Conservation (phyloP, 345 rosid genomes). For the Dimocarpus longan region DNA sequence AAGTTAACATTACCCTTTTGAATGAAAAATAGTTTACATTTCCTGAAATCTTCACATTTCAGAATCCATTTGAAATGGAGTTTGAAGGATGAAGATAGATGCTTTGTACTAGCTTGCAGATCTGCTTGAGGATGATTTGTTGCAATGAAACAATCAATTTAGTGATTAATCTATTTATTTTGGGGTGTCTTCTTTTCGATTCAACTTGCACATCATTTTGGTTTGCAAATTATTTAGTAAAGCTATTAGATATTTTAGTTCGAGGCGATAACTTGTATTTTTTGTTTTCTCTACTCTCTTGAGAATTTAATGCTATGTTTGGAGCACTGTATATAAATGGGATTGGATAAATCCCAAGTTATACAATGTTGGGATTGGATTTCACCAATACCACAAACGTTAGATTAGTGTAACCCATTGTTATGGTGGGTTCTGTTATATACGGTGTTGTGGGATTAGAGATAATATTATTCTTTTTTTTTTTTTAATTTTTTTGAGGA, state of each 20-base stretch:
- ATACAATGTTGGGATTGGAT: no score
- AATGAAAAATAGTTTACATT: background rate
- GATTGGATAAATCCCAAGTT: no score
- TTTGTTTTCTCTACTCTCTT: background rate
- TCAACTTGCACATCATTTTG: background rate
- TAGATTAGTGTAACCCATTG: no score
- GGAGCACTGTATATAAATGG: no score
- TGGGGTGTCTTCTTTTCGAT: background rate
- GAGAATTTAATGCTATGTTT: background rate
- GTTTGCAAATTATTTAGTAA: background rate
- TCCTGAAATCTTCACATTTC: background rate
- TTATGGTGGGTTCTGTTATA: no score
- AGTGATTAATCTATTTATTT: background rate
- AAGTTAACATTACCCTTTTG: no score
- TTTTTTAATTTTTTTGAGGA: no score
- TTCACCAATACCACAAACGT: no score
- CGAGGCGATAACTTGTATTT: background rate
- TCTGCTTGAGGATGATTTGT: background rate
- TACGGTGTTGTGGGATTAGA: no score
- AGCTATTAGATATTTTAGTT: conserved; percentile 7
- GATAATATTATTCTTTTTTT: no score
- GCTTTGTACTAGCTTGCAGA: background rate
- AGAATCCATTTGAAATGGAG: background rate
- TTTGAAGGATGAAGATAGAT: conserved; percentile 1
- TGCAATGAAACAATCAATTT: background rate